Conservation (phyloP, 2,329 filamentous ascomycete species). For the Aspergillus spinulosporus region DNA sequence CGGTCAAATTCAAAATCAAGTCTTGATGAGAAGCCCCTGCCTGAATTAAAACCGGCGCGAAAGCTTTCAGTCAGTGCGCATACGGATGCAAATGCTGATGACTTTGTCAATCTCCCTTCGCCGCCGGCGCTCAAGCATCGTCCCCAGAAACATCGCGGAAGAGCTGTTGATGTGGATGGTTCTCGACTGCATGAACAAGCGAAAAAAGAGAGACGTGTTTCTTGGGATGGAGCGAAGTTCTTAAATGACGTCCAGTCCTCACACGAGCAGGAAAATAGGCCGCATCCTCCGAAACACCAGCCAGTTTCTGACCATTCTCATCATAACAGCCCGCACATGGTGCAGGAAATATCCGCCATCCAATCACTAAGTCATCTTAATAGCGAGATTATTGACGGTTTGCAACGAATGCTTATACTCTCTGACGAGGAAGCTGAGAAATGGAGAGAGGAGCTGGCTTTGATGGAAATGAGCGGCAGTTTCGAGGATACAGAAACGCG, state of each 20-base stretch:
- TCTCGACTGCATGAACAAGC: slow-evolving; percentile 22
- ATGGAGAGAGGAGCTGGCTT: slow-evolving; percentile 42
- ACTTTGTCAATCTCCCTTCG: slow-evolving; percentile 34
- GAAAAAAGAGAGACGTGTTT: slow-evolving; percentile 38
- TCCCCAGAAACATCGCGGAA: slow-evolving; percentile 40
- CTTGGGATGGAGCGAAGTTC: slow-evolving; percentile 41
- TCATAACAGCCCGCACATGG: slow-evolving; percentile 13
- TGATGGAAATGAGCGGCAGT: slow-evolving; percentile 38
- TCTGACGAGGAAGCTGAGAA: slow-evolving; percentile 38
- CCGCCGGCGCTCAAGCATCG: slow-evolving; percentile 44
- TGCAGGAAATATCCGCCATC: slow-evolving; percentile 22
- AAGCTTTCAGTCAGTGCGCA: slow-evolving; percentile 37
- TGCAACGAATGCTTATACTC: slow-evolving; percentile 38
- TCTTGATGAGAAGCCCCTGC: slow-evolving; percentile 35
- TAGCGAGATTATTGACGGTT: slow-evolving; percentile 38
- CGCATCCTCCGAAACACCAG: slow-evolving; percentile 18
- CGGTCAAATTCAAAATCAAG: slow-evolving; percentile 34
- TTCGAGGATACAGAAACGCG: slow-evolving; percentile 41
- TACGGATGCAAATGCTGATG: slow-evolving; percentile 26
- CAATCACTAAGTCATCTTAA: slow-evolving; percentile 40
- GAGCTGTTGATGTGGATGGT: slow-evolving; percentile 26
- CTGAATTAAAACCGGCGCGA: slow-evolving; percentile 32
- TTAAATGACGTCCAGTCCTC: slow-evolving; percentile 29
- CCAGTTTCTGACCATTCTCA: slow-evolving; percentile 26
- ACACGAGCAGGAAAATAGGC: slow-evolving; percentile 17